Evolutionary conservation across 2,329 filamentous ascomycete genomes (phyloP), one percentile per base, ranked within the genome.

Genomic region (Cladosporium sp.): DNA sequence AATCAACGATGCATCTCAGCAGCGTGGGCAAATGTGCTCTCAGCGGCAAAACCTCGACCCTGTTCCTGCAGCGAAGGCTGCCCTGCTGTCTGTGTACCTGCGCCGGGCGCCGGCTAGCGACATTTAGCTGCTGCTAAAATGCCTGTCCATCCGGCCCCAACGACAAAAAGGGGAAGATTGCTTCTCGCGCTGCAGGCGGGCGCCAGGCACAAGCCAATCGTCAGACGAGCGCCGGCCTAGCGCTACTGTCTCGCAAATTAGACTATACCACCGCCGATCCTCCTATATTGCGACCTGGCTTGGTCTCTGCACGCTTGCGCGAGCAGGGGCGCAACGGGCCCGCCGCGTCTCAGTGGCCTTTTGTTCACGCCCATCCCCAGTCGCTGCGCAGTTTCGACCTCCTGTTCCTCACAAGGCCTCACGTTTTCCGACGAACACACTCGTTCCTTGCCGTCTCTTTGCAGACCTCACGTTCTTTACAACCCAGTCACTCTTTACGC

Each of bases 391-490:
- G 32, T 65, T 52, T 65, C 54, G 63, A 36, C 8, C 32, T 60
- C 49, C 54, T 60, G 55, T 34, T 59, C 44, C 44, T 18, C 30
- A 60, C 66, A 71, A 67, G 68, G 64, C 69, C 69, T 70, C 69
- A 71, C 65, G 55, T 59, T 60, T 72, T 70, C 70, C 71, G 67
- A 73, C 69, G 34, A 65, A 51, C 66, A 68, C 68, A 65, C 68
- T 70, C 71, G 66, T 65, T 68, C 65, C 67, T 69, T 55, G 51
- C 47, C 41, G 70, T 74, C 72, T 75, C 71, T 73, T 58, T 59
- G 70, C 54, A 74, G 74, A 72, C 74, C 67, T 68, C 67, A 67
- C 74, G 72, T 70, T 76, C 74, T 69, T 76, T 76, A 68, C 69
- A 71, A 68, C 65, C 68, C 68, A 70, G 68, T 75, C 74, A 73